These are phyloP conservation scores for Neurospora terricola DNA, from an alignment of 495 filamentous ascomycete genomes.

Conservation along the genomic window DNA sequence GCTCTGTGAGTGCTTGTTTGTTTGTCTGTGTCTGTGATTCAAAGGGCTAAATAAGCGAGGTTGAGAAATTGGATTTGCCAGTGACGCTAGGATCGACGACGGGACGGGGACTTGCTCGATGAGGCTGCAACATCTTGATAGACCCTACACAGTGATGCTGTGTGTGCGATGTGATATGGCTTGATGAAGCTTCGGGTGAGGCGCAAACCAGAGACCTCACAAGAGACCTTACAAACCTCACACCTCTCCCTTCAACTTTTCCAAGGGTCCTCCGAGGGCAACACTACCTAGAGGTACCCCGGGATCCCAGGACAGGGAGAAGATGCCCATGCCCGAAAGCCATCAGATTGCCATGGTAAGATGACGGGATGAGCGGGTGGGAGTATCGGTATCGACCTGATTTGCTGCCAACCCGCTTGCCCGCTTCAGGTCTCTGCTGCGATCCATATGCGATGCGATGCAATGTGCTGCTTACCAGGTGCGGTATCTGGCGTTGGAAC, in stretches of 20 bases:
- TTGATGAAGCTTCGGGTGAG: neutral
- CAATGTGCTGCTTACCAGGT: neutral
- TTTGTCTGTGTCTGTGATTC: neutral
- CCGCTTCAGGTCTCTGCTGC: neutral
- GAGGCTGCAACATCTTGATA: neutral
- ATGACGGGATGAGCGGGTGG: neutral
- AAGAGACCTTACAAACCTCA: neutral
- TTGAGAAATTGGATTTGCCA: neutral
- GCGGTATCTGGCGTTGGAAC: neutral
- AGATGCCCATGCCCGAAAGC: neutral
- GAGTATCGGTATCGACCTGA: neutral
- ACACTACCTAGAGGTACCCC: neutral
- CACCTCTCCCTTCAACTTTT: neutral
- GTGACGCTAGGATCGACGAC: neutral
- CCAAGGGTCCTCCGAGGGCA: neutral
- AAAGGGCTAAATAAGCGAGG: neutral
- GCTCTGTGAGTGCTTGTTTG: neutral
- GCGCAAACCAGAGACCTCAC: neutral
- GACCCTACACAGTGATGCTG: neutral
- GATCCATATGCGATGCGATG: neutral
- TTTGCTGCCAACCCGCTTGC: neutral
- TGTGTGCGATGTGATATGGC: neutral
- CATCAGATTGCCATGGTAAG: neutral
- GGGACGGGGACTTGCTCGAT: neutral
- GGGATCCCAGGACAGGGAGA: neutral